These are phyloP conservation scores for Trypanosoma grayi DNA, from an alignment of 208 protist species.

Conservation along the genomic window DNA sequence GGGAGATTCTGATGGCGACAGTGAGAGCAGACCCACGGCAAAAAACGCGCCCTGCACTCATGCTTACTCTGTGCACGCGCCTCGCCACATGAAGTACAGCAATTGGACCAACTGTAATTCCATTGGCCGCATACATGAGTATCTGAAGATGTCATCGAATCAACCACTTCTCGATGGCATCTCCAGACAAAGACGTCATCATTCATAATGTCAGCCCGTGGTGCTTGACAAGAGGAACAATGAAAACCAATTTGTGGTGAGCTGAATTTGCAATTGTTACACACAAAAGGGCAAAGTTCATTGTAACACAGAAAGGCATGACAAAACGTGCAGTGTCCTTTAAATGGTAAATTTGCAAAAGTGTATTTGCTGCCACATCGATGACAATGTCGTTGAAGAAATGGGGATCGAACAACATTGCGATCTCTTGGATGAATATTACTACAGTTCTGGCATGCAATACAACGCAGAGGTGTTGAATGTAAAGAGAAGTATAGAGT, in stretches of 20 bases:
- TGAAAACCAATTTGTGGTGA: conserved; percentile 50
- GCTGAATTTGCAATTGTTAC: conserved; percentile 31
- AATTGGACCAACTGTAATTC: conserved; percentile 75
- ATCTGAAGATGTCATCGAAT: not conserved
- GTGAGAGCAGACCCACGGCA: conserved; percentile 45
- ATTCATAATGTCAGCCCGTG: conserved; percentile 40
- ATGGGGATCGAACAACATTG: conserved; percentile 43
- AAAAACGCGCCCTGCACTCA: conserved; percentile 58
- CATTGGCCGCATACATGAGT: conserved; percentile 46
- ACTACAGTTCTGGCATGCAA: conserved; percentile 53
- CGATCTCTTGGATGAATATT: conserved; percentile 62
- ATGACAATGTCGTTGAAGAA: conserved; percentile 61
- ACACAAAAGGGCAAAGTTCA: conserved; percentile 64
- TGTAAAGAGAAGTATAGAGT: not conserved
- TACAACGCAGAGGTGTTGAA: conserved; percentile 28
- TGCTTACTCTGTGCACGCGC: conserved; percentile 33
- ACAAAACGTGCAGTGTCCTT: conserved; percentile 45
- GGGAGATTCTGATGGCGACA: conserved; percentile 59
- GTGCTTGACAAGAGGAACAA: conserved; percentile 48
- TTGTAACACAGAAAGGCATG: conserved; percentile 44
- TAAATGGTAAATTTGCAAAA: not conserved
- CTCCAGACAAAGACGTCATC: conserved; percentile 50
- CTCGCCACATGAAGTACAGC: conserved; percentile 43
- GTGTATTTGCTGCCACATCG: conserved; percentile 43
- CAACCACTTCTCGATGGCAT: conserved; percentile 51